These are phyloP conservation scores for Ceratonia siliqua DNA, from an alignment of 306 rosid genomes.

Conservation along the genomic window DNA sequence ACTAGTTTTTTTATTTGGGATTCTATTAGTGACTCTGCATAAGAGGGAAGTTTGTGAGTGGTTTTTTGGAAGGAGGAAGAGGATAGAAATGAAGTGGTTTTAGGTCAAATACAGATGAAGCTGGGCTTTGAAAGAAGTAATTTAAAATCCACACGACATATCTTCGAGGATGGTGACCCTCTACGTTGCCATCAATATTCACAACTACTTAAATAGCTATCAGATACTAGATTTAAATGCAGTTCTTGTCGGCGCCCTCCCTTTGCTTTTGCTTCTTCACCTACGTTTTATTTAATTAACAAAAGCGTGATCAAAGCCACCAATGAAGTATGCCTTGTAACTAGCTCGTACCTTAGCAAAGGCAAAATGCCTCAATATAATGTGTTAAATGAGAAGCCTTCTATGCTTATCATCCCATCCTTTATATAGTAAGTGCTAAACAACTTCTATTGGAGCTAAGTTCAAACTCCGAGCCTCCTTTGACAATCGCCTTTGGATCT, in stretches of 20 bases:
- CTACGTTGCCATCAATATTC: background rate
- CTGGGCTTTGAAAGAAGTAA: background rate
- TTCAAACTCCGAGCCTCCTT: too few relatives aligned
- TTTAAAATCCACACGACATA: slow-evolving; percentile 45
- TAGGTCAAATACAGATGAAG: background rate
- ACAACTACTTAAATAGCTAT: background rate
- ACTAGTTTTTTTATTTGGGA: too few relatives aligned
- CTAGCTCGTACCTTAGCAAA: too few relatives aligned
- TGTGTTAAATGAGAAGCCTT: too few relatives aligned
- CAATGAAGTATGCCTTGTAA: too few relatives aligned
- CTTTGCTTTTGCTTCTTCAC: background rate
- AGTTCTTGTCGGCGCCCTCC: background rate
- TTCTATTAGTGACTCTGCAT: background rate
- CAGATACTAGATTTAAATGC: background rate
- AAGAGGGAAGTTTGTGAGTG: background rate
- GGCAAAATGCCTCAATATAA: too few relatives aligned
- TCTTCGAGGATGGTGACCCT: slow-evolving; percentile 6
- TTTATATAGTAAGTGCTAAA: too few relatives aligned
- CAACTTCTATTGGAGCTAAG: too few relatives aligned
- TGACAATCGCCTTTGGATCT: too few relatives aligned
- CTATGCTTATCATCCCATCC: too few relatives aligned
- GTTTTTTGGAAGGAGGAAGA: slow-evolving; percentile 1
- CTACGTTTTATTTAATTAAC: too few relatives aligned
- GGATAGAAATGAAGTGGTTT: background rate
- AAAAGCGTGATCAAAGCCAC: too few relatives aligned